Conservation (phyloP, 371 early-diverging fungal genomes). For the Synchytrium microbalum region DNA sequence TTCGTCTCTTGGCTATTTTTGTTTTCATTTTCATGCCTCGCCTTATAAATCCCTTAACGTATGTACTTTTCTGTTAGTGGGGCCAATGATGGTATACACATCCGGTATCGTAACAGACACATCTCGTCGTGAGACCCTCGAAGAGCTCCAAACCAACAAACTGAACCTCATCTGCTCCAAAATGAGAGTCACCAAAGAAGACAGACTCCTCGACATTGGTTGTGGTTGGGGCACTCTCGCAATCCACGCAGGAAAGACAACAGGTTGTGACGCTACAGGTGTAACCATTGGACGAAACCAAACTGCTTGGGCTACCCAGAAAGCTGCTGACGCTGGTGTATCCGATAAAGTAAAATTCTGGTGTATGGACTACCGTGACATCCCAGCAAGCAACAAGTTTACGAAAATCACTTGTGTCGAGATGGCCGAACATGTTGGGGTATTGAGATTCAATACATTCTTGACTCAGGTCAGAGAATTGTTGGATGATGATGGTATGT, state of each 20-base stretch:
- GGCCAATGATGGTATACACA: conserved; percentile 91
- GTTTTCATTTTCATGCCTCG: not conserved
- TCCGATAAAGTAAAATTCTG: conserved; percentile 65
- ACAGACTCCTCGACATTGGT: conserved; percentile 91
- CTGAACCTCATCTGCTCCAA: conserved; percentile 81
- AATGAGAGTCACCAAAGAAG: conserved; percentile 78
- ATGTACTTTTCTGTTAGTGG: conserved; percentile 40
- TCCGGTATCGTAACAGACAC: conserved; percentile 80
- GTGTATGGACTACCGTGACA: conserved; percentile 95
- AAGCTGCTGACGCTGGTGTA: conserved; percentile 77
- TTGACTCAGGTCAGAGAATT: conserved; percentile 84
- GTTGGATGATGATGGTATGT: conserved; percentile 94
- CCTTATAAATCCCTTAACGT: not conserved
- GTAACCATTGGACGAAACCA: conserved; percentile 90
- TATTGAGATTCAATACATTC: conserved; percentile 85
- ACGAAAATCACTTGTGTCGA: conserved; percentile 91
- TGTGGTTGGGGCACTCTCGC: conserved; percentile 97
- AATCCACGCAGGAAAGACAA: conserved; percentile 78
- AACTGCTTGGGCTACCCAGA: conserved; percentile 75
- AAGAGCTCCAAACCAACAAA: conserved; percentile 92
- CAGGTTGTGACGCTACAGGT: conserved; percentile 83
- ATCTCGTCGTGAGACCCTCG: conserved; percentile 72
- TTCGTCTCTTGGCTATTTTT: not conserved
- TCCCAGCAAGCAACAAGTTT: conserved; percentile 71
- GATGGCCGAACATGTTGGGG: conserved; percentile 98